Conservation (phyloP, 2,329 filamentous ascomycete species). For the Ceratocystis cubensis region DNA sequence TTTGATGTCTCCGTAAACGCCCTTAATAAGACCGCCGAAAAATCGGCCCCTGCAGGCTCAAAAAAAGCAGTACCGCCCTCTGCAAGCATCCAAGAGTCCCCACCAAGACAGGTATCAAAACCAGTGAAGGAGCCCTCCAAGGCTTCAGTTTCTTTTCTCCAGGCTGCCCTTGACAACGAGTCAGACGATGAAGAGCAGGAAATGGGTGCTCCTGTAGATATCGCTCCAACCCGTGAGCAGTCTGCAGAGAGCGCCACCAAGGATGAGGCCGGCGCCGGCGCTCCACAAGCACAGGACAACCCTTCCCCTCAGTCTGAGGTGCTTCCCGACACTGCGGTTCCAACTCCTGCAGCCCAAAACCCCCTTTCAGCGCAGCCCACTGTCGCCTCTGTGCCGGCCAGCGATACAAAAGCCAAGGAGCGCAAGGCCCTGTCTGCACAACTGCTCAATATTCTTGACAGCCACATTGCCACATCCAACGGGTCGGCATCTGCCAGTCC, state of each 20-base stretch:
- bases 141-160: conserved; percentile 1
- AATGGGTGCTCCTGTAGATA: background rate
- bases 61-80: background rate
- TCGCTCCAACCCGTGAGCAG: background rate
- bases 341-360: background rate
- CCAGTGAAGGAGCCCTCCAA: background rate
- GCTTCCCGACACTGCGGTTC: background rate
- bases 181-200: conserved; percentile 10
- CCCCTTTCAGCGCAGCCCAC: background rate
- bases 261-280: background rate
- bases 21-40: background rate
- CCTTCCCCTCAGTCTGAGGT: background rate
- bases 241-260: background rate
- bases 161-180: conserved; percentile 16
- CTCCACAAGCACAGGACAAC: background rate
- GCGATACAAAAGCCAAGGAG: conserved; percentile 9
- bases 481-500: conserved; percentile 21
- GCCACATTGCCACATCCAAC: conserved; percentile 13
- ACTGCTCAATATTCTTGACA: conserved; percentile 21
- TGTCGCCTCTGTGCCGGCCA: background rate
- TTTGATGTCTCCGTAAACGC: conserved; percentile 13
- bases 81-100: background rate
- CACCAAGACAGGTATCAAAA: background rate
- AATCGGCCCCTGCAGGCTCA: background rate
- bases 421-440: conserved; percentile 18